Conservation (phyloP, 257 asterid genomes). For the Lycium barbarum region DNA sequence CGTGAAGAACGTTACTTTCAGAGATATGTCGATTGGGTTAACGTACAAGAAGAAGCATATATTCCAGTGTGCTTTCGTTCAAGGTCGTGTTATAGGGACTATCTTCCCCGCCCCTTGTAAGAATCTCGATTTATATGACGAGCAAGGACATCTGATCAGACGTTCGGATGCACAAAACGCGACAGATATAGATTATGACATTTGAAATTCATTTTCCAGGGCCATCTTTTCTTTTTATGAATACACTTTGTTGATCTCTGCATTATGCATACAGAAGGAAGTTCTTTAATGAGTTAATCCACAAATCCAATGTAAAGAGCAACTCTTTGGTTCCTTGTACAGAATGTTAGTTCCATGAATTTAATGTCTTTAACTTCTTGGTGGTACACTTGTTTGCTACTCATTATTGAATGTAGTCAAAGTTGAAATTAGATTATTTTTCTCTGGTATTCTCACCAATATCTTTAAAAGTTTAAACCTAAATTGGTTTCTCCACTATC, state of each 20-base stretch:
- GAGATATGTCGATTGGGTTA: slow-evolving; percentile 35
- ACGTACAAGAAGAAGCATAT: slow-evolving; percentile 42
- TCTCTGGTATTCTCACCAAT: neutral
- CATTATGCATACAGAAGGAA: slow-evolving; percentile 1
- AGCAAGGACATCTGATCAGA: slow-evolving; percentile 37
- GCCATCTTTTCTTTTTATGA: neutral
- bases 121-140: slow-evolving; percentile 41
- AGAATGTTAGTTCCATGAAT: neutral
- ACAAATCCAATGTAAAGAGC: slow-evolving; percentile 25
- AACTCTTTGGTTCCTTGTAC: slow-evolving; percentile 5
- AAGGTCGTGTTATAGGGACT: slow-evolving; percentile 42
- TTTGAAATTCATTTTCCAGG: slow-evolving; percentile 28
- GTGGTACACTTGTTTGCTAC: neutral
- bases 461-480: too few relatives aligned
- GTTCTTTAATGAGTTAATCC: neutral
- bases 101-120: slow-evolving; percentile 42
- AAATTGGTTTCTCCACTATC: too few relatives aligned
- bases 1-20: slow-evolving; percentile 35
- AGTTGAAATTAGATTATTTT: neutral
- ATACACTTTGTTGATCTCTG: neutral
- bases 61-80: slow-evolving; percentile 44
- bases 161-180: slow-evolving; percentile 36
- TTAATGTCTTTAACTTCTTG: neutral
- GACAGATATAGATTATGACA: slow-evolving; percentile 41
- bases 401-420: neutral